These are phyloP conservation scores for Exophiala phaeomuriformis DNA, from an alignment of 2,329 filamentous ascomycete genomes.

Conservation along the genomic window DNA sequence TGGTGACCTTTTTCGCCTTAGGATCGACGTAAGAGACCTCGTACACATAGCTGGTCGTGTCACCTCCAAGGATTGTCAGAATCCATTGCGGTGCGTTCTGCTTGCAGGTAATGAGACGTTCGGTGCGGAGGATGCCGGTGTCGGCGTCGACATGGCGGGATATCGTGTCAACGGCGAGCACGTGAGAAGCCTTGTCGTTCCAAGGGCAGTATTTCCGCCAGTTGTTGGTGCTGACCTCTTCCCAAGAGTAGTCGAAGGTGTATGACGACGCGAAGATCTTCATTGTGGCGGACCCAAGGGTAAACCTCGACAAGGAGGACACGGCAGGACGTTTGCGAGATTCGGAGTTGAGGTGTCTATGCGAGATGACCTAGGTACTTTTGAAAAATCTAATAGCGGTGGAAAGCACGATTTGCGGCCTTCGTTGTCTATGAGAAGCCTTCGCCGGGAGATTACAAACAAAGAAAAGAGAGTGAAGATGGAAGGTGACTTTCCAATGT, in stretches of 20 bases:
- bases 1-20: conserved; percentile 74
- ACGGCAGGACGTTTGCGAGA: conserved; percentile 18
- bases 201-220: conserved; percentile 98
- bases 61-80: conserved; percentile 67
- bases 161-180: conserved; percentile 89
- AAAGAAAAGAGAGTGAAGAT: neutral
- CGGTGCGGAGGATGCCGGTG: conserved; percentile 64
- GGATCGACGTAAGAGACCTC: conserved; percentile 95
- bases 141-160: conserved; percentile 58
- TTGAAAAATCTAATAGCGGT: neutral
- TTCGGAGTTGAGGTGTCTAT: neutral
- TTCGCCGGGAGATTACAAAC: neutral
- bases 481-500: neutral
- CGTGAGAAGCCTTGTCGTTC: conserved; percentile 98
- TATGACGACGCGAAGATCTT: conserved; percentile 89
- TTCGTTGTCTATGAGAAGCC: neutral
- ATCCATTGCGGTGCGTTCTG: conserved; percentile 51
- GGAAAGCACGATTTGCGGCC: neutral
- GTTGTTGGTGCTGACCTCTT: conserved; percentile 93
- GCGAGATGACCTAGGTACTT: neutral
- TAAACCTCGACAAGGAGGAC: conserved; percentile 27
- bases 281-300: conserved; percentile 48
- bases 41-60: conserved; percentile 80
- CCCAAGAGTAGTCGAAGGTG: conserved; percentile 97
- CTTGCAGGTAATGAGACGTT: conserved; percentile 53